These are phyloP conservation scores for Phytopythium sindhum DNA, from an alignment of 352 stramenopile genomes.

Conservation along the genomic window DNA sequence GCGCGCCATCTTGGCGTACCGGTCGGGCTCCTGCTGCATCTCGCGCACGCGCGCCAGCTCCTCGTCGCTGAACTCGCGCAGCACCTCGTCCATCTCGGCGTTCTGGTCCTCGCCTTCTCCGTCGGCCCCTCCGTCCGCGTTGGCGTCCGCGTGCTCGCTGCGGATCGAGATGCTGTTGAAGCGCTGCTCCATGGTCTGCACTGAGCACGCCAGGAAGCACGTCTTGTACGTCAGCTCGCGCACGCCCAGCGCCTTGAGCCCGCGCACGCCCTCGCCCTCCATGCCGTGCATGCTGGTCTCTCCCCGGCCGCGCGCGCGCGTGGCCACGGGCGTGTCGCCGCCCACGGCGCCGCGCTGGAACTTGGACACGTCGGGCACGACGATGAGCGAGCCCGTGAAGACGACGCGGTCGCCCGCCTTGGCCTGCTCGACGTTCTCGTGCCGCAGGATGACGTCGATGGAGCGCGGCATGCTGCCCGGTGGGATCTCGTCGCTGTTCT, in stretches of 20 bases:
- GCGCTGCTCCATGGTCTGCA: constrained; percentile 90
- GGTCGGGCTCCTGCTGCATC: constrained; percentile 89
- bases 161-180: constrained; percentile 88
- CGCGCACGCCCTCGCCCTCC: constrained; percentile 90
- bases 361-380: constrained; percentile 95
- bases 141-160: constrained; percentile 64
- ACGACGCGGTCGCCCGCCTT: constrained; percentile 96
- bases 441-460: constrained; percentile 97
- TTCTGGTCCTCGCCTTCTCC: constrained; percentile 17
- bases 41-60: constrained; percentile 91
- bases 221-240: constrained; percentile 98
- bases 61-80: constrained; percentile 88
- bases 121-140: constrained; percentile 15
- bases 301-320: constrained; percentile 35
- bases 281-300: constrained; percentile 80
- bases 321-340: constrained; percentile 66
- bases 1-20: constrained; percentile 93
- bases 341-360: constrained; percentile 60
- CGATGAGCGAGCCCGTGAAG: constrained; percentile 94
- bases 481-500: constrained; percentile 99
- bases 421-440: constrained; percentile 97
- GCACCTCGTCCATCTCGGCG: constrained; percentile 12
- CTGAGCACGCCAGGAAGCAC: constrained; percentile 95
- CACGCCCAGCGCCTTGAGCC: constrained; percentile 94
- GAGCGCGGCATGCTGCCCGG: constrained; percentile 95